Evolutionary conservation across 2,329 filamentous ascomycete genomes (phyloP), one percentile per base, ranked within the genome.

Genomic region (Colletotrichum sp.): DNA sequence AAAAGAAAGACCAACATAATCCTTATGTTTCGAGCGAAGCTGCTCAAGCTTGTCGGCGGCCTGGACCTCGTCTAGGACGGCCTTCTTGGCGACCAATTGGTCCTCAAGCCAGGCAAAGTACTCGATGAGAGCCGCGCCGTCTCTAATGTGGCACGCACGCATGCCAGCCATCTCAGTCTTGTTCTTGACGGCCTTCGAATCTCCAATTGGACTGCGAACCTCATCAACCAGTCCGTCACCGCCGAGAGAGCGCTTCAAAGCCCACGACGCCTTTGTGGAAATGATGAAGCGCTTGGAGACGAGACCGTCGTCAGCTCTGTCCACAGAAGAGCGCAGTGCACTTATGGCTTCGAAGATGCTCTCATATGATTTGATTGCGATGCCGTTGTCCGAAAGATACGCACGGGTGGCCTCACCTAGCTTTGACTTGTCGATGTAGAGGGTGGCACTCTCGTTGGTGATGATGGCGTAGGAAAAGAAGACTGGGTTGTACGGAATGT

Each of bases 41-140:
- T 92, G 89, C 83, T 98, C 95, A 4, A 99, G 90, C 86, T 98
- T 98, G 83, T 98, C 95, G 18, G 96, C 96, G n/a, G 92, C 97
- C 79, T 95, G 90, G 4, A 98, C 95, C 83, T 99, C 97, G 81
- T 99, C 96, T 9, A 99, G 85, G 6, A 88, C 90, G 2, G 90
- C 90, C 77, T 94, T 94, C 83, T 96, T 93, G 79, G 89, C 91
- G 75, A 95, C 83, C 28, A 99, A 88, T 82, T 98, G 94, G 80
- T 98, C 92, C 84, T 99, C 97, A 5, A 99, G 90, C 97, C 97
- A 99, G 15, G 97, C 95, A 84, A 99, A 98, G 84, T 96, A 99
- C 83, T 98, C 93, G 72, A 92, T 96, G 77, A 99, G 86, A 3
- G 97, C 96, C 63, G 95, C 96, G 63, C 97, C 97, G 81, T 99